phyloP scores from a whole-genome alignment of 345 rosid species.

The Citrus mangshanensis region DNA sequence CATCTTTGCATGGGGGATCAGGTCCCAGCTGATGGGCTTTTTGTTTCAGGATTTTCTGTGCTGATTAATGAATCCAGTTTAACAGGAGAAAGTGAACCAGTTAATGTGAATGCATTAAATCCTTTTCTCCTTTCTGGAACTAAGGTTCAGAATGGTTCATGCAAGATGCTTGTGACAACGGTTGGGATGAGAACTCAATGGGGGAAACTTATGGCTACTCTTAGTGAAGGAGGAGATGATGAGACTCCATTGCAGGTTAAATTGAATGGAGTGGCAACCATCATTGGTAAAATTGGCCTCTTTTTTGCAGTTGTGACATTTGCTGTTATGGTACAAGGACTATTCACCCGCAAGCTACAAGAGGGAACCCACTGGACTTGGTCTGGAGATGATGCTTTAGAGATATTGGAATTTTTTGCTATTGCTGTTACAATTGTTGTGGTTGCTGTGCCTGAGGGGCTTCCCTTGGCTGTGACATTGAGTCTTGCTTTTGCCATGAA shows the following conservation, averaged over 20 bases:
- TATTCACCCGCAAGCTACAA: conserved; percentile 49
- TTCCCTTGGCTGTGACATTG: conserved; percentile 90
- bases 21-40: conserved; percentile 80
- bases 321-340: conserved; percentile 70
- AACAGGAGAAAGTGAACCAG: conserved; percentile 70
- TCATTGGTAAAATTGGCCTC: conserved; percentile 77
- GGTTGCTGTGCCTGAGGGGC: conserved; percentile 93
- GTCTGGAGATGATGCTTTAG: conserved; percentile 68
- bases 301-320: conserved; percentile 72
- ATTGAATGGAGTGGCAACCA: conserved; percentile 77
- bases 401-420: conserved; percentile 69
- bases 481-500: conserved; percentile 97
- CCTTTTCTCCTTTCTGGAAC: conserved; percentile 81
- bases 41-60: conserved; percentile 52
- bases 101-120: conserved; percentile 30
- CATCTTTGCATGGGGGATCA: conserved; percentile 72
- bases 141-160: conserved; percentile 72
- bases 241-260: conserved; percentile 87
- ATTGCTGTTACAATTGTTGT: conserved; percentile 90
- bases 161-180: conserved; percentile 78
- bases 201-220: conserved; percentile 86
- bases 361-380: conserved; percentile 56
- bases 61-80: conserved; percentile 68
- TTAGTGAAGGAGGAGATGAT: conserved; percentile 72
- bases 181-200: conserved; percentile 94